Evolutionary conservation across 2,329 filamentous ascomycete genomes (phyloP).

Genomic region (Periconia digitata): DNA sequence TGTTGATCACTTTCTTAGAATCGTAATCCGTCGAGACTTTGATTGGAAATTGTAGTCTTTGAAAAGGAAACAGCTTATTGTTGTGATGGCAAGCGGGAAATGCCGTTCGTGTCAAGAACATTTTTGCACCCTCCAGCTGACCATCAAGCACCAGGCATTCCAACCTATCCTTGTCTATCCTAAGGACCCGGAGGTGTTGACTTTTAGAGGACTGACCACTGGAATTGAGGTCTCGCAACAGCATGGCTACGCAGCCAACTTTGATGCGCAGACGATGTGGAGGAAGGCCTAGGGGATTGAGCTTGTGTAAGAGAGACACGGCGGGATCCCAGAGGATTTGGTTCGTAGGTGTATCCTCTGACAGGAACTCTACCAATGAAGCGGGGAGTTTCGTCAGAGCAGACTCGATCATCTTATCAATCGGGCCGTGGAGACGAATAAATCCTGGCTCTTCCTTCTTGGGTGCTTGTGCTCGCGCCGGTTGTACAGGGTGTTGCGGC

Average conservation of each 20-base stretch:
- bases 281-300: slow-evolving; percentile 35
- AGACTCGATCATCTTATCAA: slow-evolving; percentile 28
- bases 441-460: slow-evolving; percentile 22
- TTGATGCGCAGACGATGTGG: slow-evolving; percentile 39
- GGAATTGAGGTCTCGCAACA: slow-evolving; percentile 30
- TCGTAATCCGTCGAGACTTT: slow-evolving; percentile 26
- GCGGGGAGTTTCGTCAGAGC: slow-evolving; percentile 26
- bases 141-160: slow-evolving; percentile 38
- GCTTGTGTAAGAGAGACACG: slow-evolving; percentile 28
- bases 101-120: slow-evolving; percentile 28
- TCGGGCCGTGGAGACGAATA: slow-evolving; percentile 32
- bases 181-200: slow-evolving; percentile 34
- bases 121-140: slow-evolving; percentile 35
- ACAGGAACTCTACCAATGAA: slow-evolving; percentile 35
- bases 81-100: slow-evolving; percentile 35
- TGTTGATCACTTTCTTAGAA: slow-evolving; percentile 1
- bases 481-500: neutral
- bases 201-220: slow-evolving; percentile 36
- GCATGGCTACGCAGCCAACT: slow-evolving; percentile 30
- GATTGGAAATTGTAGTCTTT: slow-evolving; percentile 36
- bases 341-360: slow-evolving; percentile 28
- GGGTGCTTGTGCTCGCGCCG: neutral
- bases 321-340: slow-evolving; percentile 27
- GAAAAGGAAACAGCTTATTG: slow-evolving; percentile 25
- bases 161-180: slow-evolving; percentile 28